Base-by-base conservation (phyloP, 441 rosid species). In the Capsella rubella region DNA sequence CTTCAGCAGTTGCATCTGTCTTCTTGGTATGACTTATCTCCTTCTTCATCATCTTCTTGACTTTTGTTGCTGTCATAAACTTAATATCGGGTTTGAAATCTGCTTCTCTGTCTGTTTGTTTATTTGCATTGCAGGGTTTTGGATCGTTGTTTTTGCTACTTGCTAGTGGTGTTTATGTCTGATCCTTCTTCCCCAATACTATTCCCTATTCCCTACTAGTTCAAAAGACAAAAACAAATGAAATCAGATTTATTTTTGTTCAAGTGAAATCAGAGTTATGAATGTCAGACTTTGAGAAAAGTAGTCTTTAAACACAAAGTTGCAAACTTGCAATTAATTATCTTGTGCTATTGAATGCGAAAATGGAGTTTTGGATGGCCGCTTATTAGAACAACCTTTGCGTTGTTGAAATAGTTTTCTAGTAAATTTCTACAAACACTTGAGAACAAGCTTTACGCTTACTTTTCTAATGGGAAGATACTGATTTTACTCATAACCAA, bases 101-200 rank as follows among this genome's bases (percentile, higher is more conserved):
- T 21, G n/a, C 37, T n/a, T 50, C n/a, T 79, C 1, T 54, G 32
- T 39, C 21, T 21, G 4, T 5, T 16, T 16, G 18, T 16, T 16
- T 16, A 21, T 21, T 21, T 21, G 25, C 25, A 21, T 79, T 71
- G 81, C 93, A 95, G 99, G 99, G 99, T 39, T 95, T 95, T 51
- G 99, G 99, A 14, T 88, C 97, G 9, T 84, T 95, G 82, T 95
- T 95, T 84, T 67, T 95, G 85, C 89, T 95, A 39, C 95, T 95
- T 63, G 90, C 95, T 43, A 84, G 88, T n/a, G 97, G 97, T 53
- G 87, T 92, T 76, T 94, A 90, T 67, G 95, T 94, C 64, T 94
- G 84, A 84, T 72, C 55, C 77, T 47, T 39, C 29, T 56, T 49
- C 70, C 34, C 63, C 64, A 25, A 6, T 51, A 25, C 51, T 52